Conservation (phyloP, 768 basidiomycete species). For the Brasilioporus rufonigricans region DNA sequence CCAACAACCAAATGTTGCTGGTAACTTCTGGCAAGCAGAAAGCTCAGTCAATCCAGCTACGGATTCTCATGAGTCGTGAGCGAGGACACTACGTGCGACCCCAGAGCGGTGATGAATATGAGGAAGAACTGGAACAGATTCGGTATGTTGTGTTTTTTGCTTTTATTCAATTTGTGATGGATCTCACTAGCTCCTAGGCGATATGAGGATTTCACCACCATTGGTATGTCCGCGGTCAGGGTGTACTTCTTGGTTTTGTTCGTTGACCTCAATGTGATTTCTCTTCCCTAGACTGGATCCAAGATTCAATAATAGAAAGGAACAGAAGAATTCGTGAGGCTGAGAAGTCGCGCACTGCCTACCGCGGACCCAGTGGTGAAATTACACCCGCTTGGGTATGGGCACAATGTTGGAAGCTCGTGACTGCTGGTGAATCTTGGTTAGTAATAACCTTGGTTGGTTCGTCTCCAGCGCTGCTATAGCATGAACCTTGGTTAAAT, state of each 20-base stretch:
- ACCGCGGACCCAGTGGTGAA: constrained; percentile 49
- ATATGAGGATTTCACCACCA: constrained; percentile 94
- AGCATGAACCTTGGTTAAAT: background rate
- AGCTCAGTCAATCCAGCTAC: background rate
- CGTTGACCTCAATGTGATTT: constrained; percentile 12
- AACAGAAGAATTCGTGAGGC: constrained; percentile 69
- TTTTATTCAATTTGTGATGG: background rate
- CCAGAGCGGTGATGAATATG: constrained; percentile 41
- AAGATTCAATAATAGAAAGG: constrained; percentile 89
- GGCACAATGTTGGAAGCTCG: constrained; percentile 55
- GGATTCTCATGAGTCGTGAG: constrained; percentile 21
- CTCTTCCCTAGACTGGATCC: constrained; percentile 80
- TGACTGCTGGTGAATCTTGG: constrained; percentile 85
- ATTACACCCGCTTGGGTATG: constrained; percentile 57
- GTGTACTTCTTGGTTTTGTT: constrained; percentile 9
- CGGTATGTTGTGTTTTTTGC: constrained; percentile 38
- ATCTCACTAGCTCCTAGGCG: constrained; percentile 49
- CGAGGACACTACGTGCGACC: constrained; percentile 25
- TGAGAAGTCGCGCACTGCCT: constrained; percentile 37
- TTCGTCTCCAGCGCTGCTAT: constrained; percentile 40
- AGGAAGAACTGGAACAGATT: constrained; percentile 67
- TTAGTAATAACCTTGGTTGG: constrained; percentile 89
- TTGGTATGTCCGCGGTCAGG: constrained; percentile 53
- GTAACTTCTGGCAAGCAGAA: background rate
- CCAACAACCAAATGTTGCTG: background rate